Evolutionary conservation across 495 filamentous ascomycete genomes (phyloP), one percentile per base, ranked within the genome.

Genomic region (Penicillium pancosmium): DNA sequence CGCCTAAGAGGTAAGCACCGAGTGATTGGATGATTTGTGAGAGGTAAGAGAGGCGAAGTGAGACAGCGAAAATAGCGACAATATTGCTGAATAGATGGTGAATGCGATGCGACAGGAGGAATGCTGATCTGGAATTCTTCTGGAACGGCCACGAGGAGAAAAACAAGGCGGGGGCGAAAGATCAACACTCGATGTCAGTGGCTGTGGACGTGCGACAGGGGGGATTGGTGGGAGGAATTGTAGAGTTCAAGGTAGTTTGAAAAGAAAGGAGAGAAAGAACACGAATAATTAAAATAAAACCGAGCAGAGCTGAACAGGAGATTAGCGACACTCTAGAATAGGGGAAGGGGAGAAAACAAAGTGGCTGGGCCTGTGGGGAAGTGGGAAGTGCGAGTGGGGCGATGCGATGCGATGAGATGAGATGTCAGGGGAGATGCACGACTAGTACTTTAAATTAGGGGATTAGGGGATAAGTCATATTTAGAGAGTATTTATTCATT

Each of bases 321-420:
- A 31, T 31, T 6, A 31, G 8, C 27, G 23, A 23, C 21, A 1
- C 23, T 23, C 23, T 23, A 31, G 47, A 33, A 46, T 47, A 60
- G 59, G 33, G 50, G 57, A 68, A 63, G 40, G 53, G 51, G 43
- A 18, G 55, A 44, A 68, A 68, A 68, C 58, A 64, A 55, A 65
- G 64, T 56, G 64, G 67, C 61, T 68, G 65, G 68, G 60, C 35
- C 43, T 59, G 59, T 67, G 67, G 61, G 62, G 67, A 54, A 57
- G 43, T 15, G 47, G 62, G 67, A 54, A 57, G 43, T 15, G 47
- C 16, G 41, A 15, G 43, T 46, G 43, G 43, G 43, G 43, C 43
- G 43, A 18, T 46, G 43, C 9, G 27, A 31, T 21, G 19, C 27
- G 27, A 13, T 23, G 23, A 23, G 23, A 23, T 23, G 23, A 3